Evolutionary conservation across 768 basidiomycete genomes (phyloP).

Genomic region (Rhodotorula taiwanensis): DNA sequence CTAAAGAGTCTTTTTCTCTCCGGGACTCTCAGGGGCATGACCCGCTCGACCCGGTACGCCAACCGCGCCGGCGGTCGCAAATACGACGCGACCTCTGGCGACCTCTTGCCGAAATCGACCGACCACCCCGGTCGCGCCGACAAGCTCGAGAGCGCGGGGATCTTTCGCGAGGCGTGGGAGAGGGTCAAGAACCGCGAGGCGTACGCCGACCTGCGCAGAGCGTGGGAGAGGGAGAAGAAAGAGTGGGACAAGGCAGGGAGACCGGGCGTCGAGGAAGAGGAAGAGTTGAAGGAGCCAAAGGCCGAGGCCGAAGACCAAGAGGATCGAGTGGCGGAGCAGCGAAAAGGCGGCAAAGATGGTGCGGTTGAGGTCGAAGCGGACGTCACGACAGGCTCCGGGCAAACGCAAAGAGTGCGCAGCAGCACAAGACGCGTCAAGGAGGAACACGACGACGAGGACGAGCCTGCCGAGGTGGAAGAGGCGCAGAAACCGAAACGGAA

Average conservation of each 20-base stretch:
- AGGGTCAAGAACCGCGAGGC: conserved; percentile 2
- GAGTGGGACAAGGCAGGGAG: neutral
- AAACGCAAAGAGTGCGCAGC: too few relatives aligned
- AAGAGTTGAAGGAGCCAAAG: neutral
- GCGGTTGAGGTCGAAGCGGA: too few relatives aligned
- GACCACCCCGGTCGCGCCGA: conserved; percentile 9
- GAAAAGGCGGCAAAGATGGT: neutral
- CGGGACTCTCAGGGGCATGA: conserved; percentile 22
- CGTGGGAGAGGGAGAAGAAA: conserved; percentile 20
- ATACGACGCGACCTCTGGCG: conserved; percentile 11
- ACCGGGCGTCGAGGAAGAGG: neutral
- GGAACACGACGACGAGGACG: too few relatives aligned
- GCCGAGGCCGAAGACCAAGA: neutral
- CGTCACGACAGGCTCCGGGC: neutral
- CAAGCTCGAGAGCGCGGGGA: conserved; percentile 11
- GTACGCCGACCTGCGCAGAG: conserved; percentile 5
- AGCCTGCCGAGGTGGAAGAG: too few relatives aligned
- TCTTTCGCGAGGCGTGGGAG: conserved; percentile 26
- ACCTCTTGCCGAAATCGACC: conserved; percentile 2
- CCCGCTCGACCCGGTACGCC: conserved; percentile 25
- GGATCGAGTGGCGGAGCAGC: neutral
- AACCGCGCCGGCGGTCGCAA: conserved; percentile 27
- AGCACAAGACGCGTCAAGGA: too few relatives aligned
- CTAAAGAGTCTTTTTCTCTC: too few relatives aligned
- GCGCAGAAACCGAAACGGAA: too few relatives aligned